Conservation (phyloP, 176 grass and related monocot species). For the Raddia distichophylla region DNA sequence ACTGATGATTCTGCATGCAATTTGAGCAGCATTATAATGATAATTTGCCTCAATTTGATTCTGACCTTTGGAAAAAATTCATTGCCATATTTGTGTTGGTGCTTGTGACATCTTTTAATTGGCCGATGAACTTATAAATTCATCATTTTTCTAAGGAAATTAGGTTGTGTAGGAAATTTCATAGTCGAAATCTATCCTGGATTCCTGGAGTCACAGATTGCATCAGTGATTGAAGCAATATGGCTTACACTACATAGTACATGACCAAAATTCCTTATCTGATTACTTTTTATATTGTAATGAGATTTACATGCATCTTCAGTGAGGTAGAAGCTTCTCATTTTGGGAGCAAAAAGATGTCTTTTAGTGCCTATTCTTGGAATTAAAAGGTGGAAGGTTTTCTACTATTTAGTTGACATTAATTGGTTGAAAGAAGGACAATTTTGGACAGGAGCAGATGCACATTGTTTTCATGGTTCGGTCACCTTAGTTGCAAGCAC, state of each 20-base stretch:
- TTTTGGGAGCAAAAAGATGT: not conserved
- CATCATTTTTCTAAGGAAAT: not conserved
- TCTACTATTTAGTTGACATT: constrained; percentile 15
- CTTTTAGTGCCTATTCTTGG: not conserved
- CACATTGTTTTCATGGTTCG: not conserved
- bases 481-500: not conserved
- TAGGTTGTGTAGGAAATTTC: not conserved
- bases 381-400: constrained; percentile 15
- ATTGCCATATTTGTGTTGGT: not conserved
- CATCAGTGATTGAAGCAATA: not conserved
- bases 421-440: constrained; percentile 24
- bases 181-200: not conserved
- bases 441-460: not conserved
- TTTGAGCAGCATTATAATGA: constrained; percentile 19
- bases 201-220: not conserved
- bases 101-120: not conserved
- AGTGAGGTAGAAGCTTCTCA: not conserved
- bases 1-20: not conserved
- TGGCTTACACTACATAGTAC: not conserved
- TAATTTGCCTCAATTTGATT: not conserved
- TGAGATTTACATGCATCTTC: not conserved
- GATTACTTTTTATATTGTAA: not conserved
- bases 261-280: not conserved
- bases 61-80: not conserved
- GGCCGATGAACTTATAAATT: not conserved